Base-by-base conservation (phyloP, 2,329 filamentous ascomycete genomes). In the Stachybotrys echinatus region DNA sequence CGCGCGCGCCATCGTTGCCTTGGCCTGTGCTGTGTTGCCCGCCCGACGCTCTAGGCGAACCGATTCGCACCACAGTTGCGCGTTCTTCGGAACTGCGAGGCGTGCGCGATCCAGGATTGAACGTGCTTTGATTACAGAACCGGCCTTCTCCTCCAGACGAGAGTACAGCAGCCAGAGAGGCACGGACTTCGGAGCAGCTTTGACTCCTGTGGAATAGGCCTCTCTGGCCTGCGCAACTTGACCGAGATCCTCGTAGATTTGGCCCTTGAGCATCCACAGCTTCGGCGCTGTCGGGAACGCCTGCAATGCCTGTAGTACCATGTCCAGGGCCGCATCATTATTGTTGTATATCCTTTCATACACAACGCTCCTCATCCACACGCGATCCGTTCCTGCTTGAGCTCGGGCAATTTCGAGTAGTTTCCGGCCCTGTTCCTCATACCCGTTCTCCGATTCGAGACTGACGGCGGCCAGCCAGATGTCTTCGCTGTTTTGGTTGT, bases 201-300 rank as follows among this genome's bases (percentile, higher is more conserved):
- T 88, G 39, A 92, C 95, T 34, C 94, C 94, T 5, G 89, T 87
- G 52, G 82, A 83, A 69, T 94, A 97, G 0, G 92, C 91, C 66
- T 97, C 91, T 44, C 94, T 84, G 3, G 94, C 94, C 68, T 94
- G 88, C 0, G 87, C 85, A 14, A 87, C 73, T 71, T 90, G 91
- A 59, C 81, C 85, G 44, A 91, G 79, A 42, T 85, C 80, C 63
- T 96, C 88, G 75, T 99, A 99, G 54, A 97, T 94, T 65, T 99
- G 94, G 0, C 95, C 94, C 71, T 99, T 99, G 75, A 96, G 89
- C 88, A 97, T 96, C 87, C 92, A 96, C 21, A 99, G 78, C 70
- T 97, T 97, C 48, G 89, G 80, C 12, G 87, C 83, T 42, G 84
- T 81, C 1, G 94, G 92, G 73, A 95, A 99, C 10, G 89, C 79